phyloP scores from a whole-genome alignment of 2,329 filamentous ascomycete species.

The Catunica adiposa region DNA sequence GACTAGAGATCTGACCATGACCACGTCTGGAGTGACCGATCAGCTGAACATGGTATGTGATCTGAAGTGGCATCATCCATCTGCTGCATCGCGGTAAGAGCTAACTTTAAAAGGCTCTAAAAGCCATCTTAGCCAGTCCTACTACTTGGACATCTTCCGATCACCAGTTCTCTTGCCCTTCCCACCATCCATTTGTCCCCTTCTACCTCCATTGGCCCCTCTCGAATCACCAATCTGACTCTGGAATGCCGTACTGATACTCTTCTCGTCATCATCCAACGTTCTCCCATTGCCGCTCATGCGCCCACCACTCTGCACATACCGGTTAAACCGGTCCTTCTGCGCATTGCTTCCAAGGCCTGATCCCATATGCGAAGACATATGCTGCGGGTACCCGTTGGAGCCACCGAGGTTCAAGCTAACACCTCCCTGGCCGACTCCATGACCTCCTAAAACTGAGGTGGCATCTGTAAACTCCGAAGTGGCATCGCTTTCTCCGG shows the following conservation, averaged over 20 bases:
- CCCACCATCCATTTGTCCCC: background rate
- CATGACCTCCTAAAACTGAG: constrained; percentile 59
- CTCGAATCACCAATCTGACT: constrained; percentile 59
- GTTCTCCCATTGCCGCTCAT: constrained; percentile 47
- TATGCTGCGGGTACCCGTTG: constrained; percentile 1
- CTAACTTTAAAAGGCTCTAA: too few relatives aligned
- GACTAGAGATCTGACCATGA: too few relatives aligned
- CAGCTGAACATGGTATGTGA: too few relatives aligned
- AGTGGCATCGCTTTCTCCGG: constrained; percentile 81
- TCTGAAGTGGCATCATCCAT: too few relatives aligned
- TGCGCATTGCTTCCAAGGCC: constrained; percentile 17
- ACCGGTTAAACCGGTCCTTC: constrained; percentile 75
- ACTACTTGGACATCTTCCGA: constrained; percentile 8
- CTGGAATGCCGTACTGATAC: constrained; percentile 89
- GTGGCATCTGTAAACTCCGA: constrained; percentile 79
- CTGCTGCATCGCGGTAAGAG: too few relatives aligned
- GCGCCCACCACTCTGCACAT: constrained; percentile 72
- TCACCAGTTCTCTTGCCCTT: constrained; percentile 5
- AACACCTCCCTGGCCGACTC: constrained; percentile 51
- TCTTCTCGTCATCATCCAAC: constrained; percentile 87
- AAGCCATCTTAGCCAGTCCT: background rate
- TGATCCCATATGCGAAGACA: background rate
- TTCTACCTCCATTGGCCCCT: constrained; percentile 18
- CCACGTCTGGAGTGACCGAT: too few relatives aligned
- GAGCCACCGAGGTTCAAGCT: constrained; percentile 10